Evolutionary conservation across 441 rosid genomes (phyloP), one percentile per base, ranked within the genome.

Genomic region (Croton setiger): DNA sequence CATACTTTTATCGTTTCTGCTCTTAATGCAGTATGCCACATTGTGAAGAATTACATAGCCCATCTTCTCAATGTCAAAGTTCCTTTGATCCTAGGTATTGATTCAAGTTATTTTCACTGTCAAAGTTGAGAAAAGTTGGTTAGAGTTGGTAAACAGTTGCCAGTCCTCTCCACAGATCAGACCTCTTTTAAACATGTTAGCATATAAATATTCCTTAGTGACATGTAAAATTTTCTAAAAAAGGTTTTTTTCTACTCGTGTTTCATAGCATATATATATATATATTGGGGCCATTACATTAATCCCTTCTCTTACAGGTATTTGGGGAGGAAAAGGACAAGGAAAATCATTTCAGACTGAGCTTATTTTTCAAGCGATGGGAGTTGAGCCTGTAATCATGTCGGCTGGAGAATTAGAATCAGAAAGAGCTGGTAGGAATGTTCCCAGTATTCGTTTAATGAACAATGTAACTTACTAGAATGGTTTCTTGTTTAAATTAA

Each of bases 321-420:
- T 91, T 8, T 94, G 97, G 98, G 98, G 98, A 78, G 98, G 98
- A 72, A 94, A 94, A 83, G 98, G 98, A 43, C 97, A 94, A 79
- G 98, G 98, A 59, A 91, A 94, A 78, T 85, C 98, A 68, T 91
- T 94, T 81, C 97, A 94, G 83, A 90, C 98, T 3, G 98, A 91
- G 79, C 91, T 94, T 70, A 84, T 94, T 75, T 94, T 94, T 78
- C 95, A 86, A 76, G 83, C 92, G 49, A 81, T 90, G 97, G 97
- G 96, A 73, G 75, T 91, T 69, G 97, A 90, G 74, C 96, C 97
- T 43, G 92, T 94, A 51, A 88, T 94, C 49, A 91, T 94, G 96
- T 91, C 97, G 66, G 97, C 94, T 20, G 98, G 98, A 79, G 97
- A 94, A 78, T 74, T 94, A 63, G 97, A 94, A 78, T 94, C 97